phyloP scores from a whole-genome alignment of 2,329 filamentous ascomycete genomes.

The Colletotrichum eremochloae region DNA sequence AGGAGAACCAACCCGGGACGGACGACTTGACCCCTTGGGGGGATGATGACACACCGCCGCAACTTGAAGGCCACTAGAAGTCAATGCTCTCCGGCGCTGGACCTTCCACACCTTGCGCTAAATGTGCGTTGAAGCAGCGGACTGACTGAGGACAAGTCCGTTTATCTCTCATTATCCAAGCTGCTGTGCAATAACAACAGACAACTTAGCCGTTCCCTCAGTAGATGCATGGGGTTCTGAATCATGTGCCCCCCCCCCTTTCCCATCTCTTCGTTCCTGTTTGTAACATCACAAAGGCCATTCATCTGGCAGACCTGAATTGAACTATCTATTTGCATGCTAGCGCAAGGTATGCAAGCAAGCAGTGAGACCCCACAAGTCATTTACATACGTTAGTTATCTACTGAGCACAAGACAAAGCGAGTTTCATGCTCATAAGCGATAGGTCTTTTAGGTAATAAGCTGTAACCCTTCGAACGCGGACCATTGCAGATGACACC shows the following conservation, averaged over 20 bases:
- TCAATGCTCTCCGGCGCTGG: conserved; percentile 1
- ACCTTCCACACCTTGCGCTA: not conserved
- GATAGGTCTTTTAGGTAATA: conserved; percentile 12
- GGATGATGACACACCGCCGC: conserved; percentile 12
- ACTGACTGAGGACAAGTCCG: not conserved
- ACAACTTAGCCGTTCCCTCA: not conserved
- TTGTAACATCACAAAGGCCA: not conserved
- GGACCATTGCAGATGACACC: conserved; percentile 1
- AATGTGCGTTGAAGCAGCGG: conserved; percentile 8
- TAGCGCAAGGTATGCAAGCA: not conserved
- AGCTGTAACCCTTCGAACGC: conserved; percentile 6
- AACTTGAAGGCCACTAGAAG: not conserved
- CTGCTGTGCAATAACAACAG: conserved; percentile 4
- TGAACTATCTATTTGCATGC: not conserved
- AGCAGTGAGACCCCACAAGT: no score
- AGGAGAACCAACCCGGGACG: not conserved
- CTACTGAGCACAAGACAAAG: not conserved
- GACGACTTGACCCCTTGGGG: conserved; percentile 4
- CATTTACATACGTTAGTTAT: not conserved
- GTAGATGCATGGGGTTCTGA: conserved; percentile 16
- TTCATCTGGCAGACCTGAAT: not conserved
- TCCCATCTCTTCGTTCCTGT: no score
- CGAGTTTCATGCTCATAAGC: conserved; percentile 3
- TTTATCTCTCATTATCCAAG: not conserved
- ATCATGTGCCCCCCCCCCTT: not conserved